Evolutionary conservation across 805 yeast genomes (phyloP), one percentile per base, ranked within the genome.

Genomic region (Saccharomycopsis lassenensis): DNA sequence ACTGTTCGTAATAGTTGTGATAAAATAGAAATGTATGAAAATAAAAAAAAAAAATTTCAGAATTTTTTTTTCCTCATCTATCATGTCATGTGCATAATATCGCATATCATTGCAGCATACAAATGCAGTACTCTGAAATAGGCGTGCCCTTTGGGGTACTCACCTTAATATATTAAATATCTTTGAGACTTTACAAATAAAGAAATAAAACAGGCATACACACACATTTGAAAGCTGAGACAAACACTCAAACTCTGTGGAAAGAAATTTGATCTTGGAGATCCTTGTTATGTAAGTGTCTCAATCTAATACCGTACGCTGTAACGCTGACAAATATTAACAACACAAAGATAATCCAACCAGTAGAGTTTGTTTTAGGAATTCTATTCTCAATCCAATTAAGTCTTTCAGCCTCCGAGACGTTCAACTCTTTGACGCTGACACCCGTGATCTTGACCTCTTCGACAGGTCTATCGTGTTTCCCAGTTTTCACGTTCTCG

Each of bases 401-500:
- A 7, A 29, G 34, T 14, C 31, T 36, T 15, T 8, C 45, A 21
- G 12, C 29, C 3, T 29, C 33, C 15, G 27, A 33, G 4, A 42
- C 30, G 4, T 33, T 23, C 15, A 41, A 21, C 11, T 37, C 25
- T 14, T 44, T 26, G 7, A 52, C 51, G 1, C 31, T 41, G 29
- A 11, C 29, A n/a, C 12, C 29, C 3, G 33, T 29, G 36, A 77
- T 65, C 8, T 45, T 55, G 8, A 76, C 60, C 15, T 63, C 65
- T 20, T 55, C 52, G 4, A 49, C 41, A 18, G 82, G 82, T 39
- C 52, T 60, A 42, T 65, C 63, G 6, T 41, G 24, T 1, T 38
- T 38, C 32, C 55, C 55, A 3, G 77, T 70, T 44, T 71, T 59
- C 35, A 71, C 71, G 35, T 61, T 59, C 54, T 80, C 86, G 43